Conservation (phyloP, 352 stramenopile species). For the Pilasporangium apinafurcum region DNA sequence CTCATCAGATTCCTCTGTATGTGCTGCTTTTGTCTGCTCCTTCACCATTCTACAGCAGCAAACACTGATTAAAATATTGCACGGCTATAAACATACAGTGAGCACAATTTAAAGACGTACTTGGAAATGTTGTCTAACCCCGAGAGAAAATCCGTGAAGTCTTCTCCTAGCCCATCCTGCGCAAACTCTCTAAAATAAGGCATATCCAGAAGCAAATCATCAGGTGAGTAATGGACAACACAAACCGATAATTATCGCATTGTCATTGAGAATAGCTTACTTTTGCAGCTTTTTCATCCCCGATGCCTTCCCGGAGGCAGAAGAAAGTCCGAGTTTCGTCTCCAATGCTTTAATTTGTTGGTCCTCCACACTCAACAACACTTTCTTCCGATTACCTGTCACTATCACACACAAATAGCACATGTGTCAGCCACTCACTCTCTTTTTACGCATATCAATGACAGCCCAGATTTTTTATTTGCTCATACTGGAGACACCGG, state of each 20-base stretch:
- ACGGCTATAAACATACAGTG: background rate
- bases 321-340: slow-evolving; percentile 47
- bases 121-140: slow-evolving; percentile 70
- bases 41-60: slow-evolving; percentile 50
- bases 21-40: slow-evolving; percentile 16
- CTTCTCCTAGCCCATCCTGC: slow-evolving; percentile 71
- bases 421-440: background rate
- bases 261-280: too few species aligned
- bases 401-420: background rate
- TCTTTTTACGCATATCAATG: background rate
- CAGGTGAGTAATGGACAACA: background rate
- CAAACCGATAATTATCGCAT: too few species aligned
- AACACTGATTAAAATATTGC: background rate
- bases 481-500: slow-evolving; percentile 21
- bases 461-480: slow-evolving; percentile 4
- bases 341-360: slow-evolving; percentile 72
- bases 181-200: slow-evolving; percentile 53
- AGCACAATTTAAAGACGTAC: slow-evolving; percentile 12
- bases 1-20: slow-evolving; percentile 17
- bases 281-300: slow-evolving; percentile 65
- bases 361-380: slow-evolving; percentile 32
- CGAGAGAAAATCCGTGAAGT: slow-evolving; percentile 76
- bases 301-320: slow-evolving; percentile 25
- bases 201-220: slow-evolving; percentile 5
- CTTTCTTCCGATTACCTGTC: slow-evolving; percentile 15